These are phyloP conservation scores for Debaryomyces prosopidis DNA, from an alignment of 805 yeast species.

Conservation along the genomic window DNA sequence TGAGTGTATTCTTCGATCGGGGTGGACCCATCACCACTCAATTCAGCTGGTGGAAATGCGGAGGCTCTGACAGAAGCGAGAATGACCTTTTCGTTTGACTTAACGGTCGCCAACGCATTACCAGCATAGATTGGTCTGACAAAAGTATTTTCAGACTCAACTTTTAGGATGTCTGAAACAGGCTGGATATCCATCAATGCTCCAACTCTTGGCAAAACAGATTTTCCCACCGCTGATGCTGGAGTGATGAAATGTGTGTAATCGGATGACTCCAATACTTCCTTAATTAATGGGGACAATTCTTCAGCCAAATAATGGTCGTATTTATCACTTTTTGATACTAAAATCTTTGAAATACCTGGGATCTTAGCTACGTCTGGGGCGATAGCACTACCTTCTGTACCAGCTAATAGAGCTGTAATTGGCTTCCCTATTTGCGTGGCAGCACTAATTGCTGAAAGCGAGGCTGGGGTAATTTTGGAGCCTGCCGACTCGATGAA, in stretches of 20 bases:
- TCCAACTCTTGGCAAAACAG: slow-evolving; percentile 81
- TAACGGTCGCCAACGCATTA: slow-evolving; percentile 82
- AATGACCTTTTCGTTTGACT: slow-evolving; percentile 62
- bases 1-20: slow-evolving; percentile 50
- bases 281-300: slow-evolving; percentile 64
- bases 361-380: slow-evolving; percentile 51
- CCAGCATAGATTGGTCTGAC: slow-evolving; percentile 96
- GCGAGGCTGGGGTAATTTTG: slow-evolving; percentile 62
- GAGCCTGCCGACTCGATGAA: slow-evolving; percentile 66
- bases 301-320: slow-evolving; percentile 79
- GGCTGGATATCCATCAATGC: slow-evolving; percentile 88
- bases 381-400: slow-evolving; percentile 50
- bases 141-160: slow-evolving; percentile 68
- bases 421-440: slow-evolving; percentile 71
- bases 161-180: slow-evolving; percentile 73
- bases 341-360: slow-evolving; percentile 55
- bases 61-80: slow-evolving; percentile 82
- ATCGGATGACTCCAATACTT: slow-evolving; percentile 40
- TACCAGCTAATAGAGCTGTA: slow-evolving; percentile 75
- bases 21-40: slow-evolving; percentile 37
- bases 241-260: slow-evolving; percentile 76
- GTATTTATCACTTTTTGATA: slow-evolving; percentile 58
- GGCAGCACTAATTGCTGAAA: slow-evolving; percentile 80
- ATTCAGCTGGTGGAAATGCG: slow-evolving; percentile 53
- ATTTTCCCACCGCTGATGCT: slow-evolving; percentile 86